Evolutionary conservation across 73 alveolate genomes (phyloP).

Genomic region (Loxodes magnus): DNA sequence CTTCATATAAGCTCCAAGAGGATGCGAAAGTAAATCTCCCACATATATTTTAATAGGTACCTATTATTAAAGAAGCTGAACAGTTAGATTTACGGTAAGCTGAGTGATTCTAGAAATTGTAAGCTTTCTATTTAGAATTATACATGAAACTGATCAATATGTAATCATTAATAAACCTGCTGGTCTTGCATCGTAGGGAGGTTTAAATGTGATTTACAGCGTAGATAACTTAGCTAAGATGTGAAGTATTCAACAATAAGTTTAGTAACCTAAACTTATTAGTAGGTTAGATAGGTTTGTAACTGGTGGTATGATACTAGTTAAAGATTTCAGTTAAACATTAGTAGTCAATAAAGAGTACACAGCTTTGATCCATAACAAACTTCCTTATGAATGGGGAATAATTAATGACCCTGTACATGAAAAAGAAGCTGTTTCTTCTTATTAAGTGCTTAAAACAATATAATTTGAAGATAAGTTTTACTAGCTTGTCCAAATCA

Average conservation of each 20-base stretch:
- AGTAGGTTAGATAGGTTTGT: slow-evolving; percentile 3
- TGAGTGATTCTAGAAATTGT: too few species aligned
- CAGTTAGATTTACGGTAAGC: too few species aligned
- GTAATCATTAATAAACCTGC: slow-evolving; percentile 10
- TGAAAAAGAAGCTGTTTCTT: neutral
- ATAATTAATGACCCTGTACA: neutral
- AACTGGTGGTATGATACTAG: neutral
- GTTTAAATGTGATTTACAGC: neutral
- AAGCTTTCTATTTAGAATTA: too few species aligned
- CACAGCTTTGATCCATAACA: neutral
- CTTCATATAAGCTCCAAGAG: too few species aligned
- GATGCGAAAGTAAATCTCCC: too few species aligned
- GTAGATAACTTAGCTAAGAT: slow-evolving; percentile 3
- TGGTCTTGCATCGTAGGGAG: slow-evolving; percentile 13
- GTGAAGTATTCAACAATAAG: too few species aligned
- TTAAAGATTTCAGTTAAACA: neutral
- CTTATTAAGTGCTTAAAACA: neutral
- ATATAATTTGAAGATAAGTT: neutral
- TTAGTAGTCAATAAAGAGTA: neutral
- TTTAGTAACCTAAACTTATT: neutral
- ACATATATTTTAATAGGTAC: too few species aligned
- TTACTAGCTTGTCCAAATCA: neutral
- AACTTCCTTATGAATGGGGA: neutral
- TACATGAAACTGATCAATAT: neutral
- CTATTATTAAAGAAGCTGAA: too few species aligned